Conservation (phyloP, 179 eudicot genomes). For the Amaranthus tricolor region DNA sequence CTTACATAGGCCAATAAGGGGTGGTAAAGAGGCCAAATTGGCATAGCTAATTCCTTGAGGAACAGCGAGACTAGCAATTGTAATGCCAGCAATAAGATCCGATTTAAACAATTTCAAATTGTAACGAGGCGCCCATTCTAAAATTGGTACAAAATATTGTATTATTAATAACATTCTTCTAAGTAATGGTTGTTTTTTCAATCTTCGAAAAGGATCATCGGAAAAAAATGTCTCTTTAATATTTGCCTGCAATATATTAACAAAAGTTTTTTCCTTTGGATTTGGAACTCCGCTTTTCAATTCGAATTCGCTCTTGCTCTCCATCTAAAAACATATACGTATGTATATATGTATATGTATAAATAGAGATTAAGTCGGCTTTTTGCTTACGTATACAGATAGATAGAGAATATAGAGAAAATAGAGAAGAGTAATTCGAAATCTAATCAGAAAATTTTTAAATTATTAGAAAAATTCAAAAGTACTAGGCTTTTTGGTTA, state of each 20-base stretch:
- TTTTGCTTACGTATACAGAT: too few species aligned
- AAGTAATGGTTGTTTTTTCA: constrained; percentile 34
- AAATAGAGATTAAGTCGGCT: too few species aligned
- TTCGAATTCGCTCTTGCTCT: not conserved
- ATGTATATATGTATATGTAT: too few species aligned
- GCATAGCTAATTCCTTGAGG: constrained; percentile 80
- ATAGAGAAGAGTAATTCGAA: too few species aligned
- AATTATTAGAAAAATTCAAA: too few species aligned
- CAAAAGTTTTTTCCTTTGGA: constrained; percentile 28
- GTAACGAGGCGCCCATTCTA: constrained; percentile 63
- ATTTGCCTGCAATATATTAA: constrained; percentile 32
- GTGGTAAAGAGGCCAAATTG: constrained; percentile 54
- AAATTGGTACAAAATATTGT: constrained; percentile 55
- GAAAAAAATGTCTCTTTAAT: constrained; percentile 62
- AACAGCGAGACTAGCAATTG: constrained; percentile 65
- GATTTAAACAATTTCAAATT: constrained; percentile 37
- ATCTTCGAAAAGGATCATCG: constrained; percentile 57
- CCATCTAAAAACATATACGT: too few species aligned
- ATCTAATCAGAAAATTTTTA: too few species aligned
- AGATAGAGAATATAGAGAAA: too few species aligned
- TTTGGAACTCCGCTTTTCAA: constrained; percentile 13
- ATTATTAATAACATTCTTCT: constrained; percentile 24
- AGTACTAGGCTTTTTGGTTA: too few species aligned
- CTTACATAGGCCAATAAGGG: constrained; percentile 50
- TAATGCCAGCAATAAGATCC: constrained; percentile 60